These are phyloP conservation scores for Solanum chiquidenum DNA, from an alignment of 257 asterid genomes.

Conservation along the genomic window DNA sequence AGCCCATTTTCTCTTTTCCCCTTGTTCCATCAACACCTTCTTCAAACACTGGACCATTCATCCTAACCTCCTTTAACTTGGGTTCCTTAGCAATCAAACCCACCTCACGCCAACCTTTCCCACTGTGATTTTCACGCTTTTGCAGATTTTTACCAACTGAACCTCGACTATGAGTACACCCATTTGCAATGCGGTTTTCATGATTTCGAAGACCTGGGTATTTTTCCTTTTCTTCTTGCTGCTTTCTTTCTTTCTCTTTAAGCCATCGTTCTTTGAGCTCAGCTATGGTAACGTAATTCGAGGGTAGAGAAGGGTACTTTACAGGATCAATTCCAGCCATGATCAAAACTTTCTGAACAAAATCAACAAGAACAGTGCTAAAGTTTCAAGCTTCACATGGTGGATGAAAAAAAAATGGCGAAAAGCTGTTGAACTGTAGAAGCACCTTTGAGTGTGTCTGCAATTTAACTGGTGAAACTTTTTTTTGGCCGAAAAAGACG, in stretches of 20 bases:
- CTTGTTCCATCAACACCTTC: not conserved
- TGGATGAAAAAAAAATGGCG: not conserved
- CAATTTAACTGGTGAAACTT: not conserved
- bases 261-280: conserved; percentile 60
- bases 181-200: not conserved
- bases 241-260: conserved; percentile 20
- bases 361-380: not conserved
- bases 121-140: not conserved
- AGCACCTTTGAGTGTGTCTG: not conserved
- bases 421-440: not conserved
- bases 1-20: not conserved
- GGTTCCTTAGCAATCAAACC: conserved; percentile 6
- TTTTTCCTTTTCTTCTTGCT: conserved; percentile 8
- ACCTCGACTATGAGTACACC: not conserved
- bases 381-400: not conserved
- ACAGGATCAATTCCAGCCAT: not conserved
- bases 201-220: not conserved
- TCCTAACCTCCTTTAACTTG: conserved; percentile 14
- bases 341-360: not conserved
- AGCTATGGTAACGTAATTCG: conserved; percentile 50
- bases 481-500: not conserved
- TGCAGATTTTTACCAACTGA: not conserved
- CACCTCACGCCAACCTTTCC: not conserved
- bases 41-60: not conserved
- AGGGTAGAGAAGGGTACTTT: conserved; percentile 35